Evolutionary conservation across 2,329 filamentous ascomycete species (phyloP).

Genomic region (Clonostachys rosea): DNA sequence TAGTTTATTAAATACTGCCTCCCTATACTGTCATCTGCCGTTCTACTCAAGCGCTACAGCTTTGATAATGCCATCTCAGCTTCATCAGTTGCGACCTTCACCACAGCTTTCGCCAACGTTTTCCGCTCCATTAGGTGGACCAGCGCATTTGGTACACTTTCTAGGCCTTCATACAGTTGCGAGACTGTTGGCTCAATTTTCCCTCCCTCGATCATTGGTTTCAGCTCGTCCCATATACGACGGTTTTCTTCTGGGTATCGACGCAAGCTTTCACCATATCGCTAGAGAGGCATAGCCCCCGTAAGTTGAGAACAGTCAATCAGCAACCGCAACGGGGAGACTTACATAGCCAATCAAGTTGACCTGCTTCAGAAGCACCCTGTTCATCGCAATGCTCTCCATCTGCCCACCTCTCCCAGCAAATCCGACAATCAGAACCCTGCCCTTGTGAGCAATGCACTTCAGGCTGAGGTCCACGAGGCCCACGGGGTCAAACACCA

Average conservation of each 20-base stretch:
- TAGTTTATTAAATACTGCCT: too few species aligned
- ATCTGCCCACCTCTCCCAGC: constrained; percentile 46
- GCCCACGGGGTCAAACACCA: constrained; percentile 55
- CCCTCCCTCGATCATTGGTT: constrained; percentile 37
- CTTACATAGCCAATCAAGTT: constrained; percentile 48
- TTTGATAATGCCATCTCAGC: neutral
- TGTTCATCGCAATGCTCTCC: constrained; percentile 50
- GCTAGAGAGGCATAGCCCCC: constrained; percentile 15
- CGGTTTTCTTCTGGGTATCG: constrained; percentile 38
- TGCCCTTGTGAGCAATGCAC: constrained; percentile 47
- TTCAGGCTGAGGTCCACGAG: constrained; percentile 48
- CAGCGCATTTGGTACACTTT: constrained; percentile 42
- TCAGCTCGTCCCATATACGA: constrained; percentile 45
- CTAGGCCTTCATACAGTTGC: constrained; percentile 42
- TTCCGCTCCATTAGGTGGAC: constrained; percentile 42
- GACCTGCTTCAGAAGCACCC: constrained; percentile 45
- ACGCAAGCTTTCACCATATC: constrained; percentile 52
- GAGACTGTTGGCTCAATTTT: constrained; percentile 46
- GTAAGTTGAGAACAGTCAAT: too few species aligned
- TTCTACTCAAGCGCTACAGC: neutral
- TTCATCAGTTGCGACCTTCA: constrained; percentile 25
- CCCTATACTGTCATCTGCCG: too few species aligned
- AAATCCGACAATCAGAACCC: constrained; percentile 54
- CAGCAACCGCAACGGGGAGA: constrained; percentile 3
- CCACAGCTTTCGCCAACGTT: constrained; percentile 51